phyloP scores from a whole-genome alignment of 1,139 yeast species.

The Williopsis jadinii region DNA sequence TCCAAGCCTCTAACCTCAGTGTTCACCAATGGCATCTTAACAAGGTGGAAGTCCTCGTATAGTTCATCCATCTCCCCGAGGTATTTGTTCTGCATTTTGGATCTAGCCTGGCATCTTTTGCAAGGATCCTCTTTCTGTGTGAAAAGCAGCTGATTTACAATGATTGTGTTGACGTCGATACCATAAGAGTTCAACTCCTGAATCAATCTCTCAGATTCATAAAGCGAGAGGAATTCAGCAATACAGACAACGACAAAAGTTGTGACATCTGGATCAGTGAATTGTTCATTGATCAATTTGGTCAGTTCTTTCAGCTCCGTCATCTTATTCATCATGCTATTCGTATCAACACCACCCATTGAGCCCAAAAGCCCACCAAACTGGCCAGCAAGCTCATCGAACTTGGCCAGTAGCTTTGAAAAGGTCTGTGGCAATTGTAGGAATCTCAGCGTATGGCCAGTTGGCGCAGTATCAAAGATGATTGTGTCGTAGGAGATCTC shows the following conservation, averaged over 20 bases:
- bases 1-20: constrained; percentile 89
- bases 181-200: constrained; percentile 92
- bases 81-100: constrained; percentile 94
- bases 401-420: constrained; percentile 78
- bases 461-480: constrained; percentile 96
- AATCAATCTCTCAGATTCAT: constrained; percentile 95
- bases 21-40: constrained; percentile 91
- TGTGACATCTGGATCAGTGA: constrained; percentile 91
- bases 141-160: constrained; percentile 86
- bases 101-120: constrained; percentile 84
- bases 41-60: constrained; percentile 90
- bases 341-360: constrained; percentile 48
- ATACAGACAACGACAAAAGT: constrained; percentile 97
- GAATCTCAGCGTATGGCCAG: constrained; percentile 94
- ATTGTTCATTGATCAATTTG: constrained; percentile 84
- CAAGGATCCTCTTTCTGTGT: constrained; percentile 67
- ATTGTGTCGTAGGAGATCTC: constrained; percentile 68
- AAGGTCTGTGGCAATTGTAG: constrained; percentile 89
- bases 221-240: constrained; percentile 88
- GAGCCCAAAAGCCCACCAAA: constrained; percentile 88
- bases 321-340: constrained; percentile 76
- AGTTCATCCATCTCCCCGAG: constrained; percentile 90
- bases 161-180: constrained; percentile 94
- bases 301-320: constrained; percentile 80
- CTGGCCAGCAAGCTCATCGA: constrained; percentile 77